Percentiles rank a stretch among this genome's conserved stretches.
Conservation (phyloP, 441 rosid species). For the Kokia cookei region DNA sequence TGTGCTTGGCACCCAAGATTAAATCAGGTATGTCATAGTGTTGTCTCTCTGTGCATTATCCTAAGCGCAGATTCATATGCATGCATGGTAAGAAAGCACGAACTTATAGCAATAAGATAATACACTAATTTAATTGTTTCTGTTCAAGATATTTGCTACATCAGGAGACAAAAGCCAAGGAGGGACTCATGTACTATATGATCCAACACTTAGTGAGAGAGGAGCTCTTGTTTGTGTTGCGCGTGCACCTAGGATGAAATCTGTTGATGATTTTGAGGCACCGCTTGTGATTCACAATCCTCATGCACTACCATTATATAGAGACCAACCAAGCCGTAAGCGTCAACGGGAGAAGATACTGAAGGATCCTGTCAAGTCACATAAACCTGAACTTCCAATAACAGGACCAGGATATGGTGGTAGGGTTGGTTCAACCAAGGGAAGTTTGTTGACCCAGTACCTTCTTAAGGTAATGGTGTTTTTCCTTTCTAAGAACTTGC, state of each 20-base stretch:
- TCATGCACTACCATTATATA: slow-evolving; percentile 87
- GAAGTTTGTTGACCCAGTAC: slow-evolving; percentile 91
- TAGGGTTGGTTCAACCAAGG: slow-evolving; percentile 83
- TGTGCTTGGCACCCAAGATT: slow-evolving; percentile 92
- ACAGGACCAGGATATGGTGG: slow-evolving; percentile 95
- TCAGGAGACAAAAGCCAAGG: slow-evolving; percentile 90
- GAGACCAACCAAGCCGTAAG: slow-evolving; percentile 98
- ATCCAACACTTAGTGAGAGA: slow-evolving; percentile 80
- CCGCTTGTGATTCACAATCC: slow-evolving; percentile 94
- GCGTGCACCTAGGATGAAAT: slow-evolving; percentile 92
- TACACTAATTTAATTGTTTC: slow-evolving; percentile 1
- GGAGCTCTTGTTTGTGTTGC: slow-evolving; percentile 97
- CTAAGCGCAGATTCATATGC: neutral
- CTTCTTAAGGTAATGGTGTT: slow-evolving; percentile 67
- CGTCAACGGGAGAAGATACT: slow-evolving; percentile 83
- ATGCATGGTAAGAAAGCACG: neutral
- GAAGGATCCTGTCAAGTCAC: slow-evolving; percentile 89
- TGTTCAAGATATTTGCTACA: slow-evolving; percentile 66
- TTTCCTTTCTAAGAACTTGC: neutral
- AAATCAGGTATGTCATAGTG: slow-evolving; percentile 62
- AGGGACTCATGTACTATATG: slow-evolving; percentile 79
- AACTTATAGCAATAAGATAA: neutral
- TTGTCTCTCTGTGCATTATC: neutral
- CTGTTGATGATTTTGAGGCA: slow-evolving; percentile 85
- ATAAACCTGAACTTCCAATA: slow-evolving; percentile 91